phyloP scores from a whole-genome alignment of 2,329 filamentous ascomycete species.

The Trichophyton schoenleinii region DNA sequence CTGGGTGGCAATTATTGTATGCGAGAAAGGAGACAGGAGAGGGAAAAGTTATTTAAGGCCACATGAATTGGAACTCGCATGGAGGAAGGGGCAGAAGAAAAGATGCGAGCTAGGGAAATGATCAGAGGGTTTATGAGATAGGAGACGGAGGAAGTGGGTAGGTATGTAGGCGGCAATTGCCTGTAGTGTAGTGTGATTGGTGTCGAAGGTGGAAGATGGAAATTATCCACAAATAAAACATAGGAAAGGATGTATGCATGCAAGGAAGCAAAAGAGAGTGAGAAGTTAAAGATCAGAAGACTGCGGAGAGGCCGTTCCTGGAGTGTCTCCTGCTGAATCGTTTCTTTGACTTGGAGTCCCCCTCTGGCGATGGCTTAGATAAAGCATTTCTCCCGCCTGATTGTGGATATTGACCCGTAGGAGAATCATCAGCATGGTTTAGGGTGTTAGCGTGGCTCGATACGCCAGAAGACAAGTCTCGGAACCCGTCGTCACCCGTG shows the following conservation, averaged over 20 bases:
- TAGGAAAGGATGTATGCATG: background rate
- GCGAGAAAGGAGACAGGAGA: conserved; percentile 11
- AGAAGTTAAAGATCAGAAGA: conserved; percentile 49
- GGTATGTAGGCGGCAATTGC: too few species aligned
- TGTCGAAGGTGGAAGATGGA: background rate
- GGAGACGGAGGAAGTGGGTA: background rate
- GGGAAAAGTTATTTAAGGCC: conserved; percentile 14
- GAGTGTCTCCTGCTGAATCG: conserved; percentile 85
- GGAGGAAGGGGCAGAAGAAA: background rate
- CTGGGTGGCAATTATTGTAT: conserved; percentile 1
- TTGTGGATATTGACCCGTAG: conserved; percentile 20
- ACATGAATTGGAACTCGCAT: conserved; percentile 12
- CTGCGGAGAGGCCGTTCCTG: conserved; percentile 82
- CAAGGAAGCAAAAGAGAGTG: background rate
- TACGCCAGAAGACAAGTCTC: conserved; percentile 56
- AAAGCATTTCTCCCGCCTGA: conserved; percentile 34
- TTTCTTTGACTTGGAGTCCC: conserved; percentile 45
- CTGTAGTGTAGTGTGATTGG: too few species aligned
- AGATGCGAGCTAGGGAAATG: background rate
- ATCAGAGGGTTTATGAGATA: background rate
- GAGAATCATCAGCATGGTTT: conserved; percentile 30
- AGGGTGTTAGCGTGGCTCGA: conserved; percentile 49
- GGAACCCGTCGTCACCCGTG: conserved; percentile 53
- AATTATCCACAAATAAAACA: background rate
- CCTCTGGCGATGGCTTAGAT: conserved; percentile 25